Evolutionary conservation across 257 asterid genomes (phyloP).

Genomic region (Solanum bulbocastanum): DNA sequence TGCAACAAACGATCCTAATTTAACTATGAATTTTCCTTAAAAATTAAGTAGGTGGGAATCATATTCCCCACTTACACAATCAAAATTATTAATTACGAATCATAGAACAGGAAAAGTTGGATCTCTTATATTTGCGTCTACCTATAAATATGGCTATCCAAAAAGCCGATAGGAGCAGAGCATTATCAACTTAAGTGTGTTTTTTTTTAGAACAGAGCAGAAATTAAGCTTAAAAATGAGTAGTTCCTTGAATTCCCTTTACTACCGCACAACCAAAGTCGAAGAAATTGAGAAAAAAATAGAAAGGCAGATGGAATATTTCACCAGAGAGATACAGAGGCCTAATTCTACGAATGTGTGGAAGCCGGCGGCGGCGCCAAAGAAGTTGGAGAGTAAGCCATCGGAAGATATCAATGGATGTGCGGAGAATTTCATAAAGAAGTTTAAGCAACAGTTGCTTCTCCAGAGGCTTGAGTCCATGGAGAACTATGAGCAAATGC

Average conservation of each 20-base stretch:
- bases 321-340: not conserved
- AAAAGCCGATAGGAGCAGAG: not conserved
- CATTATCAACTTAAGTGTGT: not conserved
- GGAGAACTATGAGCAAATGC: conserved; percentile 69
- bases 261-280: not conserved
- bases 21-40: not conserved
- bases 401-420: conserved; percentile 50
- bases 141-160: not conserved
- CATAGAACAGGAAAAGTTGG: not conserved
- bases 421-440: conserved; percentile 67
- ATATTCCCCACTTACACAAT: not conserved
- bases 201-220: not conserved
- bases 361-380: not conserved
- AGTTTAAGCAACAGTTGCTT: conserved; percentile 48
- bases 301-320: not conserved
- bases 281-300: not conserved
- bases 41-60: not conserved
- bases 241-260: not conserved
- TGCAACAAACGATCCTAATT: not conserved
- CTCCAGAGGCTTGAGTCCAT: conserved; percentile 76
- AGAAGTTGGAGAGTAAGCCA: conserved; percentile 24
- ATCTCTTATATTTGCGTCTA: not conserved
- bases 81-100: not conserved
- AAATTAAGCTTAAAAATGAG: not conserved
- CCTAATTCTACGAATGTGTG: not conserved